Conservation (phyloP, 352 stramenopile species). For the Globisporangium splendens region DNA sequence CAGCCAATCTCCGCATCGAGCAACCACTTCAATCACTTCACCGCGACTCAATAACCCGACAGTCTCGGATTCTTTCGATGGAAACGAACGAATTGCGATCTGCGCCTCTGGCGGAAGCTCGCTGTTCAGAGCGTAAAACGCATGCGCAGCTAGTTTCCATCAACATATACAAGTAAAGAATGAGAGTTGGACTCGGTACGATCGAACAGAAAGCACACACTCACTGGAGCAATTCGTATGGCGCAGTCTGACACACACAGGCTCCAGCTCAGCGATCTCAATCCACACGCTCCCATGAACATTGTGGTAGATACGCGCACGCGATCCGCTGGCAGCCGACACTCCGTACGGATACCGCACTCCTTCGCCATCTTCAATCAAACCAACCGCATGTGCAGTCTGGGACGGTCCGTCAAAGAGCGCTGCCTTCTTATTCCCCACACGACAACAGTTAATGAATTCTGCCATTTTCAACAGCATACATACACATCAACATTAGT, state of each 20-base stretch:
- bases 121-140: constrained; percentile 59
- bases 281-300: constrained; percentile 54
- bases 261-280: constrained; percentile 36
- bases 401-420: constrained; percentile 36
- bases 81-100: constrained; percentile 61
- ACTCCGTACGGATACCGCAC: constrained; percentile 40
- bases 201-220: constrained; percentile 6
- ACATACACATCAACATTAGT: not conserved
- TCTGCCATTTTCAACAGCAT: constrained; percentile 10
- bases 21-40: constrained; percentile 51
- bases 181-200: constrained; percentile 11
- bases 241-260: constrained; percentile 37
- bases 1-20: constrained; percentile 49
- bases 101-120: constrained; percentile 53
- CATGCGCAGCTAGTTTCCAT: constrained; percentile 29
- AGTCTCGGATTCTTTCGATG: constrained; percentile 55
- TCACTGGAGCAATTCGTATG: constrained; percentile 48
- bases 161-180: constrained; percentile 9
- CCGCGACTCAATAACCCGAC: constrained; percentile 47
- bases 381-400: constrained; percentile 26
- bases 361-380: constrained; percentile 29
- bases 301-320: constrained; percentile 39
- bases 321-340: constrained; percentile 21
- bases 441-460: constrained; percentile 41
- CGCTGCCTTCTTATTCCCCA: constrained; percentile 26